A percentile compares a stretch with the other conserved stretches of the same genome.
Evolutionary conservation across 495 filamentous ascomycete genomes (phyloP).

Genomic region (Penicillium cataractarum): DNA sequence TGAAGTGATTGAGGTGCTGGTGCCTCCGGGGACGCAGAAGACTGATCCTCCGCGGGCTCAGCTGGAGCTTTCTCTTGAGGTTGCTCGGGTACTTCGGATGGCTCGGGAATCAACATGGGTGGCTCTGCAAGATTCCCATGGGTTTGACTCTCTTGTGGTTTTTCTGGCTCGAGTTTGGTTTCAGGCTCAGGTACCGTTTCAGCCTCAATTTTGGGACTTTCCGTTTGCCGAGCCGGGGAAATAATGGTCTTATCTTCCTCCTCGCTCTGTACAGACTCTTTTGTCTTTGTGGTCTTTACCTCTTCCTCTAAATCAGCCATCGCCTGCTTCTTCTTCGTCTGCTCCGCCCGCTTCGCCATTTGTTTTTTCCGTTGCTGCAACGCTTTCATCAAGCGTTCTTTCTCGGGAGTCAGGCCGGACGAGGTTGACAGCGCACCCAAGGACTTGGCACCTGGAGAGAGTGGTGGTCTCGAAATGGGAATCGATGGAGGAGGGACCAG

Average conservation of each 20-base stretch:
- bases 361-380: conserved; percentile 85
- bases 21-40: not conserved
- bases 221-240: conserved; percentile 14
- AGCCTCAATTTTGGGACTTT: not conserved
- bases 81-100: not conserved
- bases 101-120: conserved; percentile 7
- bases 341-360: conserved; percentile 52
- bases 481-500: conserved; percentile 54
- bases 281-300: conserved; percentile 8
- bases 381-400: conserved; percentile 89
- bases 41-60: not conserved
- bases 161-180: conserved; percentile 9
- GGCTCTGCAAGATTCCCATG: not conserved
- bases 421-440: conserved; percentile 51
- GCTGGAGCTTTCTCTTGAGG: not conserved
- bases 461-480: conserved; percentile 47
- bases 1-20: not conserved
- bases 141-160: conserved; percentile 4
- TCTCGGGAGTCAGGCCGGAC: conserved; percentile 80
- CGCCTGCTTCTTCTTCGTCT: conserved; percentile 36
- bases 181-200: conserved; percentile 1
- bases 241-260: conserved; percentile 43
- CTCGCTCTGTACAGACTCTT: not conserved
- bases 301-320: conserved; percentile 24
- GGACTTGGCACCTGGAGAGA: conserved; percentile 58